Evolutionary conservation across 2,329 filamentous ascomycete species (phyloP).

Genomic region (Nigrospora oryzae): DNA sequence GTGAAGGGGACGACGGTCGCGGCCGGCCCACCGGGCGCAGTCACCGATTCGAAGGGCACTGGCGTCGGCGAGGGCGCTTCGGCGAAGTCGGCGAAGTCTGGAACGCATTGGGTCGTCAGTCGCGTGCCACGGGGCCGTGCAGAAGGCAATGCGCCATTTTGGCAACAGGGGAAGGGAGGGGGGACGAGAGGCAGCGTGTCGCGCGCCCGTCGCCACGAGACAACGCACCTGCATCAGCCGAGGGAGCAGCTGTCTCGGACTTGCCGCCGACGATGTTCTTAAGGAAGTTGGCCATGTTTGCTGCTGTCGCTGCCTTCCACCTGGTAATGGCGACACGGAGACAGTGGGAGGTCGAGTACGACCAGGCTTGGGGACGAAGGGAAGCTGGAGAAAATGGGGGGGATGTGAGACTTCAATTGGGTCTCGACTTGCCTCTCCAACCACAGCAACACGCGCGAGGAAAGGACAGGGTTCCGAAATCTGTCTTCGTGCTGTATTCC

Average conservation of each 20-base stretch:
- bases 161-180: too few species aligned
- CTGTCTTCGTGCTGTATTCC: too few species aligned
- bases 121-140: too few species aligned
- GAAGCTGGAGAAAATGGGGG: too few species aligned
- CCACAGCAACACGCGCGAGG: too few species aligned
- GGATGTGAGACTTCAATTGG: too few species aligned
- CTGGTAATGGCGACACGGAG: too few species aligned
- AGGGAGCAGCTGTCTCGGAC: conserved; percentile 38
- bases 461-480: too few species aligned
- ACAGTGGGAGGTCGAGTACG: too few species aligned
- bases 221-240: conserved; percentile 55
- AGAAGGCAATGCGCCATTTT: too few species aligned
- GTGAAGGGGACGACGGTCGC: conserved; percentile 61
- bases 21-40: conserved; percentile 35
- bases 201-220: conserved; percentile 1
- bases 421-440: too few species aligned
- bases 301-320: conserved; percentile 7
- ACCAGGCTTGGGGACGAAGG: too few species aligned
- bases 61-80: conserved; percentile 61
- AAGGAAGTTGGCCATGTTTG: conserved; percentile 48
- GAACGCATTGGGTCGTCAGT: neutral
- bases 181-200: neutral
- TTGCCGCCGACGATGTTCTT: conserved; percentile 65
- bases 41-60: conserved; percentile 37
- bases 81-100: conserved; percentile 94